These are phyloP conservation scores for Pestalotiopsis sp. DNA, from an alignment of 2,329 filamentous ascomycete genomes.

Conservation along the genomic window DNA sequence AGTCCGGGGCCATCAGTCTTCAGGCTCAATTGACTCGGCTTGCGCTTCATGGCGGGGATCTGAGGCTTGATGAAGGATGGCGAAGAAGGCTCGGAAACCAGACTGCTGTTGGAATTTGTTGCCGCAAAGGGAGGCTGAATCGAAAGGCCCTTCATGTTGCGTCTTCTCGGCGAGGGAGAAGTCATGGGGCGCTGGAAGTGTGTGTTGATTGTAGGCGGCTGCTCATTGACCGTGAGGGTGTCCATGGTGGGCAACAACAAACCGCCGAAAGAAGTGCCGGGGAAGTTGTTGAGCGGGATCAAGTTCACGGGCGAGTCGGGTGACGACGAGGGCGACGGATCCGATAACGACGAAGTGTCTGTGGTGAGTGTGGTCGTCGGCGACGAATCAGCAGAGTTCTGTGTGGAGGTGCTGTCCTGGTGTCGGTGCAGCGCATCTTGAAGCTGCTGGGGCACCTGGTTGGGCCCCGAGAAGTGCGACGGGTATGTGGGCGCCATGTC, in stretches of 20 bases:
- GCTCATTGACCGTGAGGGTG: slow-evolving; percentile 48
- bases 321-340: slow-evolving; percentile 88
- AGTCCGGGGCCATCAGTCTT: slow-evolving; percentile 66
- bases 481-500: slow-evolving; percentile 45
- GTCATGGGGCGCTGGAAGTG: slow-evolving; percentile 63
- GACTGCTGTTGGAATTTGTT: slow-evolving; percentile 48
- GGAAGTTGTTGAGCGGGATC: slow-evolving; percentile 71
- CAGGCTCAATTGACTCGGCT: slow-evolving; percentile 77
- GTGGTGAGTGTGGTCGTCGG: slow-evolving; percentile 93
- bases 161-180: slow-evolving; percentile 70
- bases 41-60: slow-evolving; percentile 71
- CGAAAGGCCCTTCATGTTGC: slow-evolving; percentile 83
- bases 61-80: slow-evolving; percentile 81
- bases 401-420: slow-evolving; percentile 77
- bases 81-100: slow-evolving; percentile 69
- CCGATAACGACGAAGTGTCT: slow-evolving; percentile 86
- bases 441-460: slow-evolving; percentile 35
- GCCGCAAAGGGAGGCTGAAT: slow-evolving; percentile 66
- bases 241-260: slow-evolving; percentile 47
- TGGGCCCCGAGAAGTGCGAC: slow-evolving; percentile 28
- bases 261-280: slow-evolving; percentile 59
- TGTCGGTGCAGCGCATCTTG: slow-evolving; percentile 65
- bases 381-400: slow-evolving; percentile 84
- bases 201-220: slow-evolving; percentile 23
- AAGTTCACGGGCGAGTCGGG: slow-evolving; percentile 85